These are phyloP conservation scores for Mycena crocata DNA, from an alignment of 768 basidiomycete genomes.

Conservation along the genomic window DNA sequence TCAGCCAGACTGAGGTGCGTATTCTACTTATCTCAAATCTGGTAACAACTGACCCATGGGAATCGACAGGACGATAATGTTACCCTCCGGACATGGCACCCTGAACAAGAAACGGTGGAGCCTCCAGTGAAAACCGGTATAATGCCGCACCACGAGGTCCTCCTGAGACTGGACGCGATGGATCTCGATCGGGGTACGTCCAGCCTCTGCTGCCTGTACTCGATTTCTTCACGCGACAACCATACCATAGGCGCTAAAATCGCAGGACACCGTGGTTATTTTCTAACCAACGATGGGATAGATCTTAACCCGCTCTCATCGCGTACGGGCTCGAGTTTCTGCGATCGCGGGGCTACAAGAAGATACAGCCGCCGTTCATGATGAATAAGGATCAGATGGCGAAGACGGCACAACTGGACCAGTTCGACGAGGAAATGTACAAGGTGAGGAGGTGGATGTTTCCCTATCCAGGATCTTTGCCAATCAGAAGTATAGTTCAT, in stretches of 20 bases:
- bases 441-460: conserved; percentile 64
- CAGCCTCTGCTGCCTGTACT: conserved; percentile 2
- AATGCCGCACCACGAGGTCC: conserved; percentile 97
- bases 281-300: conserved; percentile 94
- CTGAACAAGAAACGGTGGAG: conserved; percentile 77
- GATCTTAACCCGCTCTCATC: conserved; percentile 96
- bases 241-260: conserved; percentile 84
- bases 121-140: conserved; percentile 81
- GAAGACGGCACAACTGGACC: conserved; percentile 97
- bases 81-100: conserved; percentile 87
- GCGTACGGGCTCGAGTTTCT: conserved; percentile 96
- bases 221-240: neutral
- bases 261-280: conserved; percentile 96
- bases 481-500: conserved; percentile 69
- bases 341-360: conserved; percentile 85
- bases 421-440: conserved; percentile 99
- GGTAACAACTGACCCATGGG: conserved; percentile 1
- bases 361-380: conserved; percentile 97
- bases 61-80: conserved; percentile 86
- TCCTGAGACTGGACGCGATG: conserved; percentile 93
- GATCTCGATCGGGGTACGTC: conserved; percentile 93
- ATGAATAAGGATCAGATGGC: conserved; percentile 98
- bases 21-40: neutral
- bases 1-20: conserved; percentile 88
- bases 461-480: neutral